Percentiles rank a stretch among this genome's conserved stretches.
Evolutionary conservation across 805 yeast genomes (phyloP).

Genomic region (Clavispora santaluciae): DNA sequence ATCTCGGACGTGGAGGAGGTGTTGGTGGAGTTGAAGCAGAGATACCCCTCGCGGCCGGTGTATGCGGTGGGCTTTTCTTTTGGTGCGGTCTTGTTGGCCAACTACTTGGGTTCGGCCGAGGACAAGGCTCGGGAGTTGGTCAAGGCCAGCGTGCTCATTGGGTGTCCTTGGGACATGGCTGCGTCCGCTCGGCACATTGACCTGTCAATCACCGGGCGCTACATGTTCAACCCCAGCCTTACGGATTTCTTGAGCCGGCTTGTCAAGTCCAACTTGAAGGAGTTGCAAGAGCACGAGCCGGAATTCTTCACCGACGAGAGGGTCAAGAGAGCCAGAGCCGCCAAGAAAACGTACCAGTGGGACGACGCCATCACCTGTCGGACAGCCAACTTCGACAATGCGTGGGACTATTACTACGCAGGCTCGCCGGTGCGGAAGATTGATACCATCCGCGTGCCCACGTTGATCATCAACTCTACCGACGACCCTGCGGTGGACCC

Average conservation of each 20-base stretch:
- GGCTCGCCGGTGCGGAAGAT: slow-evolving; percentile 57
- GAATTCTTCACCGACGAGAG: slow-evolving; percentile 23
- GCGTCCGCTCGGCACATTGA: slow-evolving; percentile 44
- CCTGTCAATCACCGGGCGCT: slow-evolving; percentile 28
- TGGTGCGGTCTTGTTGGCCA: slow-evolving; percentile 69
- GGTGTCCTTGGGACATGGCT: slow-evolving; percentile 75
- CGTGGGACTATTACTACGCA: slow-evolving; percentile 58
- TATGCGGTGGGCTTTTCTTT: slow-evolving; percentile 76
- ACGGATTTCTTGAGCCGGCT: slow-evolving; percentile 28
- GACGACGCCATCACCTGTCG: slow-evolving; percentile 64
- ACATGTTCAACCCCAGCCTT: slow-evolving; percentile 31
- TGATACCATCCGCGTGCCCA: slow-evolving; percentile 54
- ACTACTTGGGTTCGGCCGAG: slow-evolving; percentile 63
- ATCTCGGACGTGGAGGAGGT: slow-evolving; percentile 62
- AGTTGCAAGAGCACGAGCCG: slow-evolving; percentile 24
- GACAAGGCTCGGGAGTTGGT: slow-evolving; percentile 26
- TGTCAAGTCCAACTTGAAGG: slow-evolving; percentile 31
- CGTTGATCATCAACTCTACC: slow-evolving; percentile 54
- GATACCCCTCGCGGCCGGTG: slow-evolving; percentile 57
- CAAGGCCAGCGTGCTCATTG: slow-evolving; percentile 48
- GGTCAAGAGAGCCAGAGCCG: slow-evolving; percentile 46
- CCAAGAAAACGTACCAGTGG: slow-evolving; percentile 46
- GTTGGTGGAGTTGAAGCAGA: slow-evolving; percentile 43
- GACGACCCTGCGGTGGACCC: slow-evolving; percentile 75
- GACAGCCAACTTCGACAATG: slow-evolving; percentile 59